Conservation (phyloP, 2,329 filamentous ascomycete genomes). For the Talaromyces sp. region DNA sequence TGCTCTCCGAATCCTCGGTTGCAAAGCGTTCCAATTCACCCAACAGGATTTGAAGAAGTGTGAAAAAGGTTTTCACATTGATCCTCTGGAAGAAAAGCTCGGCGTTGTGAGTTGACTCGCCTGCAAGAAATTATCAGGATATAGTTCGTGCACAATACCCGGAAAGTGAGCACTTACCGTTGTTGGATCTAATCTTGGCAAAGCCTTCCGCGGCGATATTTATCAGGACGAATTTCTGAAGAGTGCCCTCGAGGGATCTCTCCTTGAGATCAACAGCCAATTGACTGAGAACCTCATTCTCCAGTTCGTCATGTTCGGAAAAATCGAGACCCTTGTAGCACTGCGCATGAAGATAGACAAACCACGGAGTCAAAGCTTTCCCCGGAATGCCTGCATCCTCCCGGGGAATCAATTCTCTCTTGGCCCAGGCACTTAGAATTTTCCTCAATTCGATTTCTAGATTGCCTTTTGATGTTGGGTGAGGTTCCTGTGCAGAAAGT, state of each 20-base stretch:
- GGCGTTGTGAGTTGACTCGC: constrained; percentile 42
- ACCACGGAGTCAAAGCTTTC: constrained; percentile 70
- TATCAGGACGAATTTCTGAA: constrained; percentile 76
- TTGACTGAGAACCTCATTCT: constrained; percentile 77
- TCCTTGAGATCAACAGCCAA: constrained; percentile 68
- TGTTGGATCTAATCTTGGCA: constrained; percentile 56
- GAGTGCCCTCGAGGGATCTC: constrained; percentile 55
- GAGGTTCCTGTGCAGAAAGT: constrained; percentile 66
- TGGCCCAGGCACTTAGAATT: constrained; percentile 53
- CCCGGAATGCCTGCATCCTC: constrained; percentile 46
- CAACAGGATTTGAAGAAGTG: constrained; percentile 64
- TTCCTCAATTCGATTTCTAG: constrained; percentile 74
- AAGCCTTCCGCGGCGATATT: constrained; percentile 81
- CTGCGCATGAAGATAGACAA: constrained; percentile 77
- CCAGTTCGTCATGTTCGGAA: constrained; percentile 70
- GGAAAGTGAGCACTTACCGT: constrained; percentile 36
- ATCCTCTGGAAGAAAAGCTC: constrained; percentile 64
- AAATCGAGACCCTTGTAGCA: constrained; percentile 75
- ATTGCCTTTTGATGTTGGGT: constrained; percentile 69
- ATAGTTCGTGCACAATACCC: not conserved
- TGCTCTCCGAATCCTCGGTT: constrained; percentile 42
- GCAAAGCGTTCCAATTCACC: constrained; percentile 61
- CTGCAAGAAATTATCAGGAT: constrained; percentile 25
- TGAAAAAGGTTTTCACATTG: constrained; percentile 71
- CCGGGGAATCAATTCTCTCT: constrained; percentile 43